A percentile compares a stretch with the other conserved stretches of the same genome.
These are phyloP conservation scores for Ogataea pini DNA, from an alignment of 805 yeast genomes.

Conservation along the genomic window DNA sequence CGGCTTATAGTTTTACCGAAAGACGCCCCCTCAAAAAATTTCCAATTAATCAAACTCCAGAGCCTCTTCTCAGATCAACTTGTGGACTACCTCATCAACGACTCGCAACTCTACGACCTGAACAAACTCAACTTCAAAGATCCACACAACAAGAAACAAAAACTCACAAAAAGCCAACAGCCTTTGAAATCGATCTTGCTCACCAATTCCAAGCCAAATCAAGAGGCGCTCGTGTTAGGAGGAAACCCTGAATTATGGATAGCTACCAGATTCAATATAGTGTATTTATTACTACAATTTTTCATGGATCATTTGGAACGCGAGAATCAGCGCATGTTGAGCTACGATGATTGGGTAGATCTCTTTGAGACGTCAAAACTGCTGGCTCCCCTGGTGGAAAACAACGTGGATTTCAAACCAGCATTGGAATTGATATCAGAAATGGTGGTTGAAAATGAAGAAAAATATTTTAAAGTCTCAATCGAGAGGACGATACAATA, in stretches of 20 bases:
- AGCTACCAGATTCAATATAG: slow-evolving; percentile 42
- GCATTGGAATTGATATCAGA: slow-evolving; percentile 41
- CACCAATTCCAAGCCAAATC: slow-evolving; percentile 22
- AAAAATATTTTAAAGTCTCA: slow-evolving; percentile 46
- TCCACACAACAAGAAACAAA: slow-evolving; percentile 31
- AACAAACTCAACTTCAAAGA: slow-evolving; percentile 41
- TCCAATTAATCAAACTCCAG: slow-evolving; percentile 16
- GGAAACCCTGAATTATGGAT: slow-evolving; percentile 41
- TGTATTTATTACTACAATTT: slow-evolving; percentile 41
- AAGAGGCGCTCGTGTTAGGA: slow-evolving; percentile 41
- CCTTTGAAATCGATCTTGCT: slow-evolving; percentile 45
- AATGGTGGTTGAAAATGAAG: slow-evolving; percentile 44
- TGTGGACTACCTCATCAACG: slow-evolving; percentile 20
- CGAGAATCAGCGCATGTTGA: slow-evolving; percentile 35
- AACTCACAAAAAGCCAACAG: slow-evolving; percentile 31
- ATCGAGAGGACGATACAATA: slow-evolving; percentile 38
- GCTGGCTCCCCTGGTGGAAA: slow-evolving; percentile 22
- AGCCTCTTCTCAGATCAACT: slow-evolving; percentile 18
- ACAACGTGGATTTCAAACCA: slow-evolving; percentile 28
- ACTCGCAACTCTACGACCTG: slow-evolving; percentile 39
- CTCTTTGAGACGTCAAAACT: slow-evolving; percentile 30
- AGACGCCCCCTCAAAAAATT: background rate
- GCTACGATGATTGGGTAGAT: slow-evolving; percentile 45
- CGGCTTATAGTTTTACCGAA: slow-evolving; percentile 21
- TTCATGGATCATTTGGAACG: slow-evolving; percentile 33